A percentile compares a stretch with the other conserved stretches of the same genome.
phyloP scores from a whole-genome alignment of 345 rosid species.

The Limnanthes douglasii region DNA sequence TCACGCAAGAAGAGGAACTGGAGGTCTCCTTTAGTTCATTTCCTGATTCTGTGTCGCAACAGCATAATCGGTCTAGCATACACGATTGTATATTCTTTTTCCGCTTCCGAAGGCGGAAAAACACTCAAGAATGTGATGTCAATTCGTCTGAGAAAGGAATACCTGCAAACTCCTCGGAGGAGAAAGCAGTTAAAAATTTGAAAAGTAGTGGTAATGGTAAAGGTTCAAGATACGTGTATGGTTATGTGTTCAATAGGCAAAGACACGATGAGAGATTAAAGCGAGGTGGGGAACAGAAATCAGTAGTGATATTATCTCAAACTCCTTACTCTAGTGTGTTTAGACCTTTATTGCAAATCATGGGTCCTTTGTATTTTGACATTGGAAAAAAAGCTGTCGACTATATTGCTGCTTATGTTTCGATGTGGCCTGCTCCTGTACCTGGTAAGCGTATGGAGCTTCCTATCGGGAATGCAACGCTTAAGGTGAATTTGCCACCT shows the following conservation, averaged over 20 bases:
- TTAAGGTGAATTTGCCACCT: constrained; percentile 87
- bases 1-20: constrained; percentile 73
- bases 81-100: constrained; percentile 97
- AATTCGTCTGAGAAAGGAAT: constrained; percentile 17
- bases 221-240: constrained; percentile 44
- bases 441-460: constrained; percentile 92
- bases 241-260: constrained; percentile 88
- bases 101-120: constrained; percentile 50
- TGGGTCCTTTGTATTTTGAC: constrained; percentile 91
- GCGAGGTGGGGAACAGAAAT: constrained; percentile 96
- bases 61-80: constrained; percentile 79
- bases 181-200: constrained; percentile 7
- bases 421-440: constrained; percentile 78
- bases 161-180: constrained; percentile 12
- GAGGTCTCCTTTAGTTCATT: constrained; percentile 87
- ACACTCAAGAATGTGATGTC: constrained; percentile 14
- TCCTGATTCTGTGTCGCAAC: constrained; percentile 91
- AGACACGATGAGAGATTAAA: constrained; percentile 92
- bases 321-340: constrained; percentile 72
- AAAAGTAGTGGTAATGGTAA: constrained; percentile 3
- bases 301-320: constrained; percentile 80
- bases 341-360: constrained; percentile 83
- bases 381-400: constrained; percentile 74
- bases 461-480: constrained; percentile 81
- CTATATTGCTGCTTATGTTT: constrained; percentile 76